Conservation (phyloP, 2,329 filamentous ascomycete species). For the Leptographium galeiforme region DNA sequence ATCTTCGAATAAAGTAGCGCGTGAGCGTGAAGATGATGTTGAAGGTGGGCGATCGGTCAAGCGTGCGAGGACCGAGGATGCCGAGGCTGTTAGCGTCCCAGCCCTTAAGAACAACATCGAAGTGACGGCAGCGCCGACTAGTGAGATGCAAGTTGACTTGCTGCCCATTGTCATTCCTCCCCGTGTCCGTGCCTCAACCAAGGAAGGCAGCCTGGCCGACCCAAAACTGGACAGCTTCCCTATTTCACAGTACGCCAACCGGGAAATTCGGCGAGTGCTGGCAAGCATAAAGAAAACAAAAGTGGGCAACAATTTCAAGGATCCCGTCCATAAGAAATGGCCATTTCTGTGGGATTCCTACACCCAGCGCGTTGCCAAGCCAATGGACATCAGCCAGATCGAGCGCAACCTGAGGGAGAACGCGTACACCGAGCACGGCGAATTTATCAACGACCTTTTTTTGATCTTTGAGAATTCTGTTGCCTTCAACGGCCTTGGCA, state of each 20-base stretch:
- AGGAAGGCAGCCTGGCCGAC: constrained; percentile 27
- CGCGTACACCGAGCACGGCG: constrained; percentile 54
- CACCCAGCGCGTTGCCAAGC: constrained; percentile 52
- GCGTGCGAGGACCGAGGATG: constrained; percentile 53
- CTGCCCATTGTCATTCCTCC: constrained; percentile 12
- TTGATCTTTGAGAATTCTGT: constrained; percentile 69
- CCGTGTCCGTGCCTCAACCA: constrained; percentile 17
- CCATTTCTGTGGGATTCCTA: constrained; percentile 65
- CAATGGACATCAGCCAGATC: constrained; percentile 75
- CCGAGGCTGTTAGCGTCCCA: constrained; percentile 11
- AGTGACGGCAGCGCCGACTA: neutral
- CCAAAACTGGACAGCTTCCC: constrained; percentile 28
- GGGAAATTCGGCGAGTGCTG: constrained; percentile 51
- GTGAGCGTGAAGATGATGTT: constrained; percentile 65
- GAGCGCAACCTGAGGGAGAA: constrained; percentile 65
- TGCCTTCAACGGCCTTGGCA: constrained; percentile 68
- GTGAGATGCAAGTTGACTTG: constrained; percentile 15
- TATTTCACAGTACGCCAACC: constrained; percentile 46
- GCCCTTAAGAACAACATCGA: neutral
- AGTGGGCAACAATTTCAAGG: constrained; percentile 59
- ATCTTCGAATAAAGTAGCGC: constrained; percentile 48
- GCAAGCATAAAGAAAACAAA: constrained; percentile 78
- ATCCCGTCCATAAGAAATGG: constrained; percentile 64
- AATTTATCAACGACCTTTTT: constrained; percentile 60
- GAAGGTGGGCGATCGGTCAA: constrained; percentile 59